Conservation (phyloP, 768 basidiomycete genomes). For the Boletus coccyginus region DNA sequence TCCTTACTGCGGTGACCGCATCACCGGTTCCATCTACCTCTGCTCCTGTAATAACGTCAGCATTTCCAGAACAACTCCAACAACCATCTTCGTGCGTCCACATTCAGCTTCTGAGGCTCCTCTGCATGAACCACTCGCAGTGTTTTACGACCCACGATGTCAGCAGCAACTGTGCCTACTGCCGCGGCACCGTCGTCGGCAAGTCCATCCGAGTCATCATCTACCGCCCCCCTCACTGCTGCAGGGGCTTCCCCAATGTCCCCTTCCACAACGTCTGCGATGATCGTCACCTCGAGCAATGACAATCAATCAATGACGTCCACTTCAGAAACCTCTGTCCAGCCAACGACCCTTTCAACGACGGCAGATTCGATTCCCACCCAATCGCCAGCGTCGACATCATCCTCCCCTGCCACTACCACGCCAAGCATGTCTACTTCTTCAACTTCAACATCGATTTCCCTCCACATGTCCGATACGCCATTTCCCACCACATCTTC, state of each 20-base stretch:
- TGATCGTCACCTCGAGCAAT: conserved; percentile 15
- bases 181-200: conserved; percentile 10
- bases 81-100: conserved; percentile 25
- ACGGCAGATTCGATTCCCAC: conserved; percentile 8
- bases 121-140: conserved; percentile 19
- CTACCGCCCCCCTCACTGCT: conserved; percentile 7
- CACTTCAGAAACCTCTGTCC: conserved; percentile 17
- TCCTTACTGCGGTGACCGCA: conserved; percentile 24
- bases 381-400: conserved; percentile 9
- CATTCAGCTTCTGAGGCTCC: neutral
- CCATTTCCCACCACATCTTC: conserved; percentile 10
- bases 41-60: conserved; percentile 10
- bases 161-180: conserved; percentile 8
- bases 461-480: conserved; percentile 13
- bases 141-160: conserved; percentile 9
- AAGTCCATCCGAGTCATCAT: conserved; percentile 11
- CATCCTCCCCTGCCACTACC: conserved; percentile 8
- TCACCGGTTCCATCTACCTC: conserved; percentile 12
- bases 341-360: conserved; percentile 19
- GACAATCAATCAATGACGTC: conserved; percentile 19
- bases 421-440: conserved; percentile 2
- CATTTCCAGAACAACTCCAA: conserved; percentile 10
- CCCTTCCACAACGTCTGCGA: conserved; percentile 15
- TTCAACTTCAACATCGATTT: conserved; percentile 18
- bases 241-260: conserved; percentile 2